Percentiles rank a stretch among this genome's conserved stretches.
Conservation (phyloP, 306 rosid species). For the Cucurbita maxima region DNA sequence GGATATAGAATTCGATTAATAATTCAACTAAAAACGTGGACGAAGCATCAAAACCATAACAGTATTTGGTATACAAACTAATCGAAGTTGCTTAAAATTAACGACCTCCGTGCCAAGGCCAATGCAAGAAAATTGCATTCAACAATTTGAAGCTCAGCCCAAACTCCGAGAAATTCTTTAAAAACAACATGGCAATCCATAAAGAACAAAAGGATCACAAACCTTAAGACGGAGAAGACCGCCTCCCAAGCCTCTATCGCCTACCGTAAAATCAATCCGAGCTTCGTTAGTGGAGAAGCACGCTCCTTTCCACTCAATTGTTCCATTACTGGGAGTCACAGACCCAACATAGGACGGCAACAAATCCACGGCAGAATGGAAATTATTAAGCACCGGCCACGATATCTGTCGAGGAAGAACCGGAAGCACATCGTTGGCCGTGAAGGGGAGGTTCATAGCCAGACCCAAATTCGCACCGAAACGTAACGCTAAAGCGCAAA, state of each 20-base stretch:
- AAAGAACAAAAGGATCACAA: not conserved
- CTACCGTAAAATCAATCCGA: conserved; percentile 34
- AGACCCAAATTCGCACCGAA: conserved; percentile 8
- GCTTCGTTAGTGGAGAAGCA: conserved; percentile 72
- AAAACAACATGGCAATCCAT: not conserved
- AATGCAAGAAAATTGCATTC: not conserved
- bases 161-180: not conserved
- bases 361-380: conserved; percentile 89
- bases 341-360: conserved; percentile 76
- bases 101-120: not conserved
- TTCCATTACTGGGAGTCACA: conserved; percentile 44
- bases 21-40: not conserved
- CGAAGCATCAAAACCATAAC: not conserved
- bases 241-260: conserved; percentile 51
- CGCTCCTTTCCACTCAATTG: conserved; percentile 71
- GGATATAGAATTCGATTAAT: not conserved
- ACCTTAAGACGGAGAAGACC: conserved; percentile 83
- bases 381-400: conserved; percentile 82
- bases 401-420: conserved; percentile 70
- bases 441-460: conserved; percentile 58
- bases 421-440: conserved; percentile 67
- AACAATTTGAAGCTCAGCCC: not conserved
- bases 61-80: not conserved
- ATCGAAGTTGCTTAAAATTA: not conserved
- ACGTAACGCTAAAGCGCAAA: conserved; percentile 23